These are phyloP conservation scores for Spinacia oleracea DNA, from an alignment of 179 eudicot species.

Conservation along the genomic window DNA sequence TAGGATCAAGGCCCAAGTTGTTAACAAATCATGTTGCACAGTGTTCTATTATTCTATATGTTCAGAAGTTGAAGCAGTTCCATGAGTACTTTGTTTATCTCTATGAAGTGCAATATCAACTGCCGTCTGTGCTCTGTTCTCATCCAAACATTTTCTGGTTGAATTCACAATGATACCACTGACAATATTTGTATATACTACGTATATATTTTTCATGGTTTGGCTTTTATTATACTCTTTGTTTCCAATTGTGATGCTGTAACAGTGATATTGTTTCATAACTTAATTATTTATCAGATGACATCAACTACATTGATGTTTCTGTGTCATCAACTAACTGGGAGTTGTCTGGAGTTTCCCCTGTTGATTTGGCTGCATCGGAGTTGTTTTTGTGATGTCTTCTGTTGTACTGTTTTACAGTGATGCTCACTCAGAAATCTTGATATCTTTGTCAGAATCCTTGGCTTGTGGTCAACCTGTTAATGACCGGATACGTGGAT, in stretches of 20 bases:
- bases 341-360: neutral
- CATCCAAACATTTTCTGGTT: neutral
- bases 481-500: slow-evolving; percentile 5
- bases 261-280: too few species aligned
- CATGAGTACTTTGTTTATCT: neutral
- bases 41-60: neutral
- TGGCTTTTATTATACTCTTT: too few species aligned
- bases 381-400: neutral
- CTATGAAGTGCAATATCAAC: neutral
- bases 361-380: neutral
- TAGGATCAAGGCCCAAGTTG: neutral
- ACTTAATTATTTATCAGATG: neutral
- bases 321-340: neutral
- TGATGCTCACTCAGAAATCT: slow-evolving; percentile 12
- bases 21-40: neutral
- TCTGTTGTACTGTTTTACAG: neutral
- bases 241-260: neutral
- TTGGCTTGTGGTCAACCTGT: slow-evolving; percentile 7
- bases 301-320: neutral
- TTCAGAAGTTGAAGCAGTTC: neutral
- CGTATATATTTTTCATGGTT: too few species aligned
- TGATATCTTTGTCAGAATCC: slow-evolving; percentile 17
- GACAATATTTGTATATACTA: neutral
- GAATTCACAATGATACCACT: neutral
- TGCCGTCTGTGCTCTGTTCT: neutral